A percentile compares a stretch with the other conserved stretches of the same genome.
phyloP scores from a whole-genome alignment of 2,329 filamentous ascomycete species.

The Colletotrichum cereale region DNA sequence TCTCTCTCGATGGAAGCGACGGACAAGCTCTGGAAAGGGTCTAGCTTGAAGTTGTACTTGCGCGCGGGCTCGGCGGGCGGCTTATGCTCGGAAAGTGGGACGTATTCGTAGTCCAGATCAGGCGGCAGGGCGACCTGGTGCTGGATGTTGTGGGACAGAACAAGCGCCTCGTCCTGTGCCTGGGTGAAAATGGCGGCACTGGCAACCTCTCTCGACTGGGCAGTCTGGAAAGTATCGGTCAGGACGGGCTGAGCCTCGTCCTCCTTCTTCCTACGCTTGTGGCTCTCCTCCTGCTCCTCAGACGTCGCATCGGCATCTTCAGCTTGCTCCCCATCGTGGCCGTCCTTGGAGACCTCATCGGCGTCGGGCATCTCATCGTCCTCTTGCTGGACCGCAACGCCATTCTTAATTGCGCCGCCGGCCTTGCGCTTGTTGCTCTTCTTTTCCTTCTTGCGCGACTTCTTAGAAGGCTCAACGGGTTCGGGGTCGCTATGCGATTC shows the following conservation, averaged over 20 bases:
- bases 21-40: slow-evolving; percentile 96
- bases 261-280: slow-evolving; percentile 74
- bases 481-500: slow-evolving; percentile 59
- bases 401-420: slow-evolving; percentile 78
- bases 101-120: slow-evolving; percentile 92
- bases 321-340: slow-evolving; percentile 47
- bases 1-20: slow-evolving; percentile 95
- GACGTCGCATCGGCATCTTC: slow-evolving; percentile 44
- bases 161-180: slow-evolving; percentile 77
- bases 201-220: slow-evolving; percentile 90
- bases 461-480: slow-evolving; percentile 49
- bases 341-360: slow-evolving; percentile 55
- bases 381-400: slow-evolving; percentile 48
- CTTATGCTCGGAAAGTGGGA: slow-evolving; percentile 95
- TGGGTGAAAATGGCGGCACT: slow-evolving; percentile 77
- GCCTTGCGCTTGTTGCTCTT: slow-evolving; percentile 88
- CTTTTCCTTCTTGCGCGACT: slow-evolving; percentile 65
- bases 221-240: slow-evolving; percentile 94
- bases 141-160: slow-evolving; percentile 96
- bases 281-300: slow-evolving; percentile 54
- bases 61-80: slow-evolving; percentile 88
- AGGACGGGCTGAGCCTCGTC: slow-evolving; percentile 80
- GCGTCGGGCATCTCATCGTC: slow-evolving; percentile 61
- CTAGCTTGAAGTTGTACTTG: slow-evolving; percentile 88
- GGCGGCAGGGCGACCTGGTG: slow-evolving; percentile 97